Conservation (phyloP, 176 grass and related monocot species). For the Lolium multiflorum region DNA sequence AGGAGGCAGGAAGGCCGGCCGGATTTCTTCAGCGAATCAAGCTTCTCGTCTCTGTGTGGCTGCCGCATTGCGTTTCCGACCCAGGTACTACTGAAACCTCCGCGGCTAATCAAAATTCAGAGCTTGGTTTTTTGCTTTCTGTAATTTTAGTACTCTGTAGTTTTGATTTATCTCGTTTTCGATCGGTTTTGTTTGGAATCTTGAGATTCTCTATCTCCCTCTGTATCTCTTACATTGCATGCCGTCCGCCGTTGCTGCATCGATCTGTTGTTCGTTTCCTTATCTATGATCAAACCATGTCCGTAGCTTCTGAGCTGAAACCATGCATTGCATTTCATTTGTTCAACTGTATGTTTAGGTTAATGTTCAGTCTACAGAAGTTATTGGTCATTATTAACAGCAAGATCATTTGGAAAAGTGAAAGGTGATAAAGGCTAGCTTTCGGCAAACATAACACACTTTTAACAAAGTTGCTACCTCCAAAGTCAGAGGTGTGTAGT, state of each 20-base stretch:
- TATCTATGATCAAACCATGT: not conserved
- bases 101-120: constrained; percentile 30
- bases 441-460: constrained; percentile 8
- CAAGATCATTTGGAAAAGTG: not conserved
- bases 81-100: constrained; percentile 51
- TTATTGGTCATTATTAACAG: not conserved
- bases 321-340: constrained; percentile 23
- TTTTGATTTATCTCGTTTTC: not conserved
- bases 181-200: constrained; percentile 33
- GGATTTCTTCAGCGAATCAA: not conserved
- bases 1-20: not conserved
- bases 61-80: constrained; percentile 8
- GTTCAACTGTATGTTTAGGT: not conserved
- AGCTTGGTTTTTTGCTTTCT: constrained; percentile 32
- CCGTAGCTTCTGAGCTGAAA: constrained; percentile 15
- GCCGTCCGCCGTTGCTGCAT: constrained; percentile 20
- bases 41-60: constrained; percentile 22
- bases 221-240: not conserved
- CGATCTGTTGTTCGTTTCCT: not conserved
- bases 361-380: not conserved
- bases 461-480: not conserved
- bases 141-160: not conserved
- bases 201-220: not conserved
- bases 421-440: not conserved
- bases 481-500: not conserved